Evolutionary conservation across 257 asterid genomes (phyloP), one percentile per base, ranked within the genome.

Genomic region (Oldenlandia corymbosa): DNA sequence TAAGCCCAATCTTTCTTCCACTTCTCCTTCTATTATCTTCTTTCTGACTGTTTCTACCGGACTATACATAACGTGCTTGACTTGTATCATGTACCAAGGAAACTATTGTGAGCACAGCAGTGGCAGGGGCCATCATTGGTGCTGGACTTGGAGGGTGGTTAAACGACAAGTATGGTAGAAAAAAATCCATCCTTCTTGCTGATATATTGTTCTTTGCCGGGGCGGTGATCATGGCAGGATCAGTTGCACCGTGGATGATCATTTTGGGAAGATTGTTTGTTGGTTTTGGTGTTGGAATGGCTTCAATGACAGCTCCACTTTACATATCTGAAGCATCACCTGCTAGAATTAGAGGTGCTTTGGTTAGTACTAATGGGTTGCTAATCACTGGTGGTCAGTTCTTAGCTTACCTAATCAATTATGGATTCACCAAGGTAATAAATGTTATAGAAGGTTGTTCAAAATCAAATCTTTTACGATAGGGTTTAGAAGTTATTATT

Each of bases 211-310:
- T 89, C 69, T 72, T 86, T 10, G 0, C 50, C 0, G 97, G 97
- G 32, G 93, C 97, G 1, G 12, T 86, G 9, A 34, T 86, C 23
- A 89, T 86, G 96, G 84, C 93, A 1, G 69, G 54, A 24, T 72
- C 97, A 5, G 78, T 81, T 11, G 78, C 62, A 26, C 94, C 97
- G 16, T 83, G 88, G 91, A 65, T 89, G 81, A 83, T 86, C 41
- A 84, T 89, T 58, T 0, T 84, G 1, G 96, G 96, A 42, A 75
- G 96, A 64, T 21, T 89, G 30, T 79, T 89, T 13, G 95, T 86
- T 1, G 95, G 96, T 41, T 64, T 89, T 5, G 96, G 96, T 58
- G 96, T 89, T 14, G 96, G 96, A 61, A 89, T 86, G 96, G 96
- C 95, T 0, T 89, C 96, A 60, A 88, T 88, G 95, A 86, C 88